Conservation (phyloP, 495 filamentous ascomycete genomes). For the Darksidea phi region DNA sequence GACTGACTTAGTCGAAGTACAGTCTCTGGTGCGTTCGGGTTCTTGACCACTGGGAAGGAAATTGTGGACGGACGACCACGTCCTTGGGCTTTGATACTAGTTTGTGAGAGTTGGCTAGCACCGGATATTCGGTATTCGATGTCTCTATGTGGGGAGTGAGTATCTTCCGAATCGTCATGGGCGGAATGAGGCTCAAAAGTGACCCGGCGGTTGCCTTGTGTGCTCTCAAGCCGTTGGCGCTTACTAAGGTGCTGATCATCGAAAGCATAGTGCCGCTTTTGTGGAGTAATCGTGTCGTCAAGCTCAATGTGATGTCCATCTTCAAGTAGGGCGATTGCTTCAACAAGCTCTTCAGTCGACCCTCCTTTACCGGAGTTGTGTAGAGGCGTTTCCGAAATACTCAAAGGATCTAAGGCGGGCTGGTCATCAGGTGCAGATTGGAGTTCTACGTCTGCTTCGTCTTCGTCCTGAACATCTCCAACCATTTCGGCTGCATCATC, state of each 20-base stretch:
- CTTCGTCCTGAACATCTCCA: background rate
- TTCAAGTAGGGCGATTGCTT: background rate
- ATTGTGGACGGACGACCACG: slow-evolving; percentile 44
- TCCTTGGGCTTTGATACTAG: slow-evolving; percentile 38
- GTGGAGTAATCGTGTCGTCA: slow-evolving; percentile 1
- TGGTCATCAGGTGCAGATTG: slow-evolving; percentile 7
- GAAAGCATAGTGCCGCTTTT: slow-evolving; percentile 1
- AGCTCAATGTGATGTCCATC: slow-evolving; percentile 1
- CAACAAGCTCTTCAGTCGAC: background rate
- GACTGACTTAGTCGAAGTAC: slow-evolving; percentile 68
- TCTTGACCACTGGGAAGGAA: slow-evolving; percentile 75
- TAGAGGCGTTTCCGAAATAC: slow-evolving; percentile 20
- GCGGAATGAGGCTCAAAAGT: slow-evolving; percentile 10
- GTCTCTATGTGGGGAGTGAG: background rate
- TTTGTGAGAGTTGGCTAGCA: slow-evolving; percentile 38
- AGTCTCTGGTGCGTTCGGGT: slow-evolving; percentile 66
- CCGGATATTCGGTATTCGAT: background rate
- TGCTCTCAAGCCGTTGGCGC: slow-evolving; percentile 10
- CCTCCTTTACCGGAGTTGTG: background rate
- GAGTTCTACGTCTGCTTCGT: slow-evolving; percentile 3
- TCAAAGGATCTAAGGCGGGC: slow-evolving; percentile 21
- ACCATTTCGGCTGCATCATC: slow-evolving; percentile 8
- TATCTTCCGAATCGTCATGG: background rate
- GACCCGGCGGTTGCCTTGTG: slow-evolving; percentile 1
- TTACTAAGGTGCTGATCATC: background rate